Evolutionary conservation across 164 flowering plant genomes (phyloP).

Genomic region (Brasenia schreberi): DNA sequence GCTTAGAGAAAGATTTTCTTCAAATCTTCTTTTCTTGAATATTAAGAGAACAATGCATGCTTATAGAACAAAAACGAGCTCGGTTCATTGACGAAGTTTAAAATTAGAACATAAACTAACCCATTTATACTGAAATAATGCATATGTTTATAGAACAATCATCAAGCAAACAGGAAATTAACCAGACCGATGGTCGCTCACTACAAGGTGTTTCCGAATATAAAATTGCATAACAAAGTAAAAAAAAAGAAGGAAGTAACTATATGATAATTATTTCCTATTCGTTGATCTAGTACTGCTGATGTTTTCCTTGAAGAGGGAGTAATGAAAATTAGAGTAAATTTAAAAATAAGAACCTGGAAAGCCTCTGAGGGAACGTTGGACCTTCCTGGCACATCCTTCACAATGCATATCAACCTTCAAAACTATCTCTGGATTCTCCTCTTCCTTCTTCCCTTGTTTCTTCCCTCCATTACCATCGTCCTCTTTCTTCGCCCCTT

Average conservation of each 20-base stretch:
- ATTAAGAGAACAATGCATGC: too few relatives aligned
- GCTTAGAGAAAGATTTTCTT: too few relatives aligned
- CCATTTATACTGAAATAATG: too few relatives aligned
- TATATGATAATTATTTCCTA: neutral
- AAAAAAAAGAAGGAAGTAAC: neutral
- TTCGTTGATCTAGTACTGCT: too few relatives aligned
- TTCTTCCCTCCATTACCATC: constrained; percentile 12
- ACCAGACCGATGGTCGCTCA: neutral
- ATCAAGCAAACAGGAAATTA: too few relatives aligned
- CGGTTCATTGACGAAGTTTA: too few relatives aligned
- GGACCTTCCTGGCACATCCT: constrained; percentile 80
- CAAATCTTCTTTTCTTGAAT: too few relatives aligned
- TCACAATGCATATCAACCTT: constrained; percentile 89
- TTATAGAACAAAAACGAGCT: too few relatives aligned
- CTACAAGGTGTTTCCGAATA: neutral
- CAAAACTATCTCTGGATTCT: constrained; percentile 53
- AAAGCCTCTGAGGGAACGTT: constrained; percentile 50
- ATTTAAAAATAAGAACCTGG: constrained; percentile 32
- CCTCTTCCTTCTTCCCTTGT: constrained; percentile 17
- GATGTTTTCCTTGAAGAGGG: neutral
- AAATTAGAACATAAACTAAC: too few relatives aligned
- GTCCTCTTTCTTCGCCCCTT: constrained; percentile 8
- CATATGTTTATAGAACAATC: too few relatives aligned
- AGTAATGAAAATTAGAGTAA: too few relatives aligned
- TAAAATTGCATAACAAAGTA: neutral